A percentile compares a stretch with the other conserved stretches of the same genome.
phyloP scores from a whole-genome alignment of 2,329 filamentous ascomycete species.

The Cytospora paraplurivora region DNA sequence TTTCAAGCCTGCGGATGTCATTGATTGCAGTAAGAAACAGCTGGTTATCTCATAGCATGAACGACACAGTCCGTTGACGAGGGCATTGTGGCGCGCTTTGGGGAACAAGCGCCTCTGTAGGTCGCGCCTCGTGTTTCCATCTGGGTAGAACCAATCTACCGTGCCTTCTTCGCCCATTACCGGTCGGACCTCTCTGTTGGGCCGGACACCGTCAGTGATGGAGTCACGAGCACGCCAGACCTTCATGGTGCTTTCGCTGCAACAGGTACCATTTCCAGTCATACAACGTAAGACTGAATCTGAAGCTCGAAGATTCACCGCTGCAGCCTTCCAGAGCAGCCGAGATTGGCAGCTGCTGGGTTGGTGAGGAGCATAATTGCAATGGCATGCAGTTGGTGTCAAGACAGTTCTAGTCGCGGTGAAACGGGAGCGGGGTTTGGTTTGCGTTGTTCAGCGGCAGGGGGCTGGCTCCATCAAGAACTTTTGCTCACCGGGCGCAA shows the following conservation, averaged over 20 bases:
- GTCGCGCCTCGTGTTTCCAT: background rate
- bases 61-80: background rate
- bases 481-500: background rate
- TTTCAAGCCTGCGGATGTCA: background rate
- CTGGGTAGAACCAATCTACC: background rate
- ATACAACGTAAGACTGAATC: background rate
- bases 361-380: background rate
- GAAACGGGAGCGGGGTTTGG: background rate
- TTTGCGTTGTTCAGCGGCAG: background rate
- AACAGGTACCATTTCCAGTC: background rate
- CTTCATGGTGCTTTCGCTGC: background rate
- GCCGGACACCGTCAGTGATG: background rate
- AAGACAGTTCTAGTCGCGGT: too few relatives aligned
- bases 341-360: background rate
- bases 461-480: background rate
- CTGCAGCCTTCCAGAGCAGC: background rate
- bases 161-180: background rate
- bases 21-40: background rate
- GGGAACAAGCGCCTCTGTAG: background rate
- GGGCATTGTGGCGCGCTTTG: background rate
- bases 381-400: background rate
- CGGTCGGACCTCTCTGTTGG: background rate
- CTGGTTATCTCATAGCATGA: conserved; percentile 5
- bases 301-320: background rate
- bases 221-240: background rate